phyloP scores from a whole-genome alignment of 352 stramenopile genomes.

The Phytophthora melonis region DNA sequence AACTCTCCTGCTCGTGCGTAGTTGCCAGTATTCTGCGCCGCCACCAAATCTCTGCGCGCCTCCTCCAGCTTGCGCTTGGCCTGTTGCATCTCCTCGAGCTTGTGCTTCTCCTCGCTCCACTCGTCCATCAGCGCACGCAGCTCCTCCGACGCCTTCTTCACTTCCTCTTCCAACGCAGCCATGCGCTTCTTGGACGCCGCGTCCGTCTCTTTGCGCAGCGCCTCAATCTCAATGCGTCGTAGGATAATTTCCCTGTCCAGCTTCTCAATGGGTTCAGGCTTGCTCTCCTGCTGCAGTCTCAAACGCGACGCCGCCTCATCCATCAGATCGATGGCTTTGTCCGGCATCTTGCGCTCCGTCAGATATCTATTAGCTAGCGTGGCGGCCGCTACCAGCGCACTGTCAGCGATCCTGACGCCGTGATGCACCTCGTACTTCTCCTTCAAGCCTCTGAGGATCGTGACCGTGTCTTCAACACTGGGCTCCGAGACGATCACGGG shows the following conservation, averaged over 20 bases:
- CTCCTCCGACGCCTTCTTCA: conserved; percentile 68
- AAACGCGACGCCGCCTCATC: conserved; percentile 92
- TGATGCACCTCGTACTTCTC: conserved; percentile 98
- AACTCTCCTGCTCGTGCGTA: conserved; percentile 84
- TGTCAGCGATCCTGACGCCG: conserved; percentile 95
- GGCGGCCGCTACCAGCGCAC: conserved; percentile 93
- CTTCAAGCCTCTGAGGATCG: conserved; percentile 96
- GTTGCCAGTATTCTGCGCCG: conserved; percentile 79
- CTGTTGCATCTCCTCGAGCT: conserved; percentile 79
- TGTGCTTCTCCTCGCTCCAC: conserved; percentile 81
- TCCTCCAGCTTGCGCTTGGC: conserved; percentile 84
- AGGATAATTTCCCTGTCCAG: conserved; percentile 85
- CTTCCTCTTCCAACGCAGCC: conserved; percentile 67
- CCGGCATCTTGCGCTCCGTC: conserved; percentile 95
- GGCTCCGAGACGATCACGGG: conserved; percentile 96
- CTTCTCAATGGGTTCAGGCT: conserved; percentile 84
- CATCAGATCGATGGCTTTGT: conserved; percentile 97
- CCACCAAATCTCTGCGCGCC: conserved; percentile 71
- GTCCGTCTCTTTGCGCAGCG: conserved; percentile 82
- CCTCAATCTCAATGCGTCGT: conserved; percentile 86
- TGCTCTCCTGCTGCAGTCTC: conserved; percentile 87
- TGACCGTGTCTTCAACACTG: conserved; percentile 95
- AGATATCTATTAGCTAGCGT: conserved; percentile 94
- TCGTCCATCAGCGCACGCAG: conserved; percentile 72
- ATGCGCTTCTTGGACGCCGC: conserved; percentile 75